Percentiles rank a stretch among this genome's conserved stretches.
Evolutionary conservation across 176 grass and related monocot genomes (phyloP).

Genomic region (Typha latifolia): DNA sequence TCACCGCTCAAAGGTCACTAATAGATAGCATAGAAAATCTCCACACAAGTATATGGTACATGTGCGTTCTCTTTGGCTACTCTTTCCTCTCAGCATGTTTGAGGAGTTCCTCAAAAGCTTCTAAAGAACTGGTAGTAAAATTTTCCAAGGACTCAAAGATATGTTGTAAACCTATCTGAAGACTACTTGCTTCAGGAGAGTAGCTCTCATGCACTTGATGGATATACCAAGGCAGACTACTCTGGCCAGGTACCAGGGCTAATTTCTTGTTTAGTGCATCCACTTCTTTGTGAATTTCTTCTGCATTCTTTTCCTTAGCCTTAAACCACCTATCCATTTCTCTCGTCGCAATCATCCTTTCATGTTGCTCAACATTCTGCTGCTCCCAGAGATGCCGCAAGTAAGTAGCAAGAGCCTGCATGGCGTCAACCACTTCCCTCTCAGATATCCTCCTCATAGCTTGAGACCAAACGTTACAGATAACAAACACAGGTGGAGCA

Average conservation of each 20-base stretch:
- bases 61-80: no score
- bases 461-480: slow-evolving; percentile 82
- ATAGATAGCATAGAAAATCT: no score
- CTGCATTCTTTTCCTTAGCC: slow-evolving; percentile 42
- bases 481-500: slow-evolving; percentile 62
- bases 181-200: slow-evolving; percentile 28
- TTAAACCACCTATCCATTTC: slow-evolving; percentile 60
- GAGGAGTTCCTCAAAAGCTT: no score
- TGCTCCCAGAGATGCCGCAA: slow-evolving; percentile 45
- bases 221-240: slow-evolving; percentile 15
- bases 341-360: slow-evolving; percentile 29
- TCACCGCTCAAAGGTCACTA: no score
- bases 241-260: slow-evolving; percentile 29
- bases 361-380: slow-evolving; percentile 39
- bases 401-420: slow-evolving; percentile 51
- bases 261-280: slow-evolving; percentile 73
- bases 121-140: no score
- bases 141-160: no score
- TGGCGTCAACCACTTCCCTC: slow-evolving; percentile 48
- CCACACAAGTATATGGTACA: no score
- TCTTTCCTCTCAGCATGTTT: no score
- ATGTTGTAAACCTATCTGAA: slow-evolving; percentile 31
- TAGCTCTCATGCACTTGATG: slow-evolving; percentile 20
- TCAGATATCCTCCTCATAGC: slow-evolving; percentile 61
- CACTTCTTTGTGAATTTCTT: slow-evolving; percentile 53